A percentile compares a stretch with the other conserved stretches of the same genome.
Conservation (phyloP, 768 basidiomycete species). For the Kwoniella heveanensis region DNA sequence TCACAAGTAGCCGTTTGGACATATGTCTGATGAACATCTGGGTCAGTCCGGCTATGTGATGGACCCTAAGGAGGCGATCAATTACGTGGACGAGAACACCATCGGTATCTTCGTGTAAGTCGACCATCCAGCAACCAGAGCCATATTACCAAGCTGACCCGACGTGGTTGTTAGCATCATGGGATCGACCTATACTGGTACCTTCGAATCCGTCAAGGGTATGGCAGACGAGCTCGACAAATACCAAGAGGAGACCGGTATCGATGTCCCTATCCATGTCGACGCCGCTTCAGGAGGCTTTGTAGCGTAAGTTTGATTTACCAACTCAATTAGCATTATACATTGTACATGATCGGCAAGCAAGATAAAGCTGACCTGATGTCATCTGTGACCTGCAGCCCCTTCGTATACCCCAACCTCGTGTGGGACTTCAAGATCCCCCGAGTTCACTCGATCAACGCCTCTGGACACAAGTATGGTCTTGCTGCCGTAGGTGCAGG, state of each 20-base stretch:
- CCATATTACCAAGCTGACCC: constrained; percentile 59
- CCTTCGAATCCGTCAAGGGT: constrained; percentile 78
- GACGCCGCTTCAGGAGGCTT: constrained; percentile 67
- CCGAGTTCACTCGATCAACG: constrained; percentile 60
- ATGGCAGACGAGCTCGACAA: constrained; percentile 69
- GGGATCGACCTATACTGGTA: constrained; percentile 62
- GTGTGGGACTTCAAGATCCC: constrained; percentile 67
- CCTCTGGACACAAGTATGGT: constrained; percentile 64
- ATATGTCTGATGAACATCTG: too few relatives aligned
- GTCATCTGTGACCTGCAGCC: constrained; percentile 20
- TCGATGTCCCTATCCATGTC: constrained; percentile 63
- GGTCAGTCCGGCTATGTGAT: constrained; percentile 70
- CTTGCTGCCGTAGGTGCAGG: constrained; percentile 60
- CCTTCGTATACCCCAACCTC: constrained; percentile 60
- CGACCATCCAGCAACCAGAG: neutral
- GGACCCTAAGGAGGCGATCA: constrained; percentile 67
- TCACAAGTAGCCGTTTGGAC: too few relatives aligned
- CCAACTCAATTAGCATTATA: too few relatives aligned
- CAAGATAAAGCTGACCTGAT: neutral
- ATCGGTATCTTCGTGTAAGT: constrained; percentile 65
- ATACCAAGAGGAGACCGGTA: constrained; percentile 60
- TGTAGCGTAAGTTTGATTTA: constrained; percentile 69
- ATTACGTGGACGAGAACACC: constrained; percentile 68
- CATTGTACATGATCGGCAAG: too few relatives aligned
- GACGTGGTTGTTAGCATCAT: constrained; percentile 55